phyloP scores from a whole-genome alignment of 2,329 filamentous ascomycete genomes.

The Aspergillus eucalypticola region DNA sequence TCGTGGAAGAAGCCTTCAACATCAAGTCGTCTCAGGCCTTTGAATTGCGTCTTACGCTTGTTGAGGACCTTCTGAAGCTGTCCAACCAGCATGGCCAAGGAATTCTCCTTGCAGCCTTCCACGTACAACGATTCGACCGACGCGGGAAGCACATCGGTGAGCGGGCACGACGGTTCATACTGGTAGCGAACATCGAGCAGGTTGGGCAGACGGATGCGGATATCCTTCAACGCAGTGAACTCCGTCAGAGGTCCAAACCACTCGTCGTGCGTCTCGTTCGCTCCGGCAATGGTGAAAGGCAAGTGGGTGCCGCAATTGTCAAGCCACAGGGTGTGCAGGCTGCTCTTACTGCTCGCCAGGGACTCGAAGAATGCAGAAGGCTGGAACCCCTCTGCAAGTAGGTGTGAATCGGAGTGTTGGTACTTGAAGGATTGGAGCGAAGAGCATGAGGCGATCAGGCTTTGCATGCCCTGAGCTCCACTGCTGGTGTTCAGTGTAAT shows the following conservation, averaged over 20 bases:
- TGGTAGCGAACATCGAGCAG: constrained; percentile 33
- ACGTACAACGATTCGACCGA: constrained; percentile 29
- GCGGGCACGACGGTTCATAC: constrained; percentile 24
- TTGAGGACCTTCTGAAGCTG: constrained; percentile 27
- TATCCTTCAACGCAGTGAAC: constrained; percentile 28
- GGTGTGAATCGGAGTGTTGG: constrained; percentile 33
- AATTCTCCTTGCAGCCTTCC: constrained; percentile 31
- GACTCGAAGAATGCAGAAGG: constrained; percentile 29
- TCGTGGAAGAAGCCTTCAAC: constrained; percentile 33
- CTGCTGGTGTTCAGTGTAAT: constrained; percentile 31
- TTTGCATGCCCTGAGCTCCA: constrained; percentile 27
- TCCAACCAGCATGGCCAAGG: constrained; percentile 26
- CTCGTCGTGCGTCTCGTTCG: constrained; percentile 33
- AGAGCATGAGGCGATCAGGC: constrained; percentile 24
- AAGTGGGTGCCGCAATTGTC: constrained; percentile 31
- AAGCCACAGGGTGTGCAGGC: constrained; percentile 31
- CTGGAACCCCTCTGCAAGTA: constrained; percentile 28
- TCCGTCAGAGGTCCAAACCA: constrained; percentile 33
- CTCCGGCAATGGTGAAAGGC: constrained; percentile 29
- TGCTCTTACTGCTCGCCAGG: constrained; percentile 25
- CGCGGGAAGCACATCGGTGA: constrained; percentile 26
- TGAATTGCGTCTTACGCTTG: constrained; percentile 21
- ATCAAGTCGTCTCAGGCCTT: constrained; percentile 21
- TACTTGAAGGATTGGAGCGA: constrained; percentile 32
- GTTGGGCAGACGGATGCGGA: constrained; percentile 35